phyloP scores from a whole-genome alignment of 345 rosid species.

The Carallia brachiata region DNA sequence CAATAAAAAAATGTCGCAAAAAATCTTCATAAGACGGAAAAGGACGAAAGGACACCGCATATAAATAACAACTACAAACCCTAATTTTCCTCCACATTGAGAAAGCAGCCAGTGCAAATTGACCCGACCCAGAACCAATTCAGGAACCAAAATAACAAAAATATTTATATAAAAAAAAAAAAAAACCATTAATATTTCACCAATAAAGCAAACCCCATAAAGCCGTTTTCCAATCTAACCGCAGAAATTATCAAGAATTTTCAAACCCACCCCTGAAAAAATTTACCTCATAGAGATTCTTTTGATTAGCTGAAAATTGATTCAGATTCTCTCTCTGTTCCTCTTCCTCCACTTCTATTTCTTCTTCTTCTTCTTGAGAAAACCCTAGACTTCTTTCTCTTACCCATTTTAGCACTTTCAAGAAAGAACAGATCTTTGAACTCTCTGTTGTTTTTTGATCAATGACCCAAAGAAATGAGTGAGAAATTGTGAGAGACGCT shows the following conservation, averaged over 20 bases:
- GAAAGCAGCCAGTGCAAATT: background rate
- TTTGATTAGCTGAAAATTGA: constrained; percentile 26
- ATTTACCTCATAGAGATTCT: constrained; percentile 59
- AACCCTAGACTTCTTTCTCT: constrained; percentile 55
- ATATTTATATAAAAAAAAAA: background rate
- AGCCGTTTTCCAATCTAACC: no score
- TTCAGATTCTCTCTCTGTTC: constrained; percentile 20
- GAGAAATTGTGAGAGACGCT: no score
- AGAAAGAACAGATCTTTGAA: no score
- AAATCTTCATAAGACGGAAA: no score
- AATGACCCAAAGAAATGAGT: no score
- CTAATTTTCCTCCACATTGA: background rate
- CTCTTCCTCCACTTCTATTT: constrained; percentile 30
- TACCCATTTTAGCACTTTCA: constrained; percentile 43
- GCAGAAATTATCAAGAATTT: no score
- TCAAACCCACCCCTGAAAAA: no score
- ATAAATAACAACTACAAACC: background rate
- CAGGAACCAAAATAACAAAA: background rate
- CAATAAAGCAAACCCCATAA: background rate
- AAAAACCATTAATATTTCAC: background rate
- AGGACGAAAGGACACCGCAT: no score
- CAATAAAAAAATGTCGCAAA: no score
- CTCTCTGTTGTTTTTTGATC: no score
- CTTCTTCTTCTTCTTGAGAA: constrained; percentile 34
- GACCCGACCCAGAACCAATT: background rate